Percentiles rank a stretch among this genome's conserved stretches.
These are phyloP conservation scores for Fusarium ambrosium DNA, from an alignment of 2,329 filamentous ascomycete genomes.

Conservation along the genomic window DNA sequence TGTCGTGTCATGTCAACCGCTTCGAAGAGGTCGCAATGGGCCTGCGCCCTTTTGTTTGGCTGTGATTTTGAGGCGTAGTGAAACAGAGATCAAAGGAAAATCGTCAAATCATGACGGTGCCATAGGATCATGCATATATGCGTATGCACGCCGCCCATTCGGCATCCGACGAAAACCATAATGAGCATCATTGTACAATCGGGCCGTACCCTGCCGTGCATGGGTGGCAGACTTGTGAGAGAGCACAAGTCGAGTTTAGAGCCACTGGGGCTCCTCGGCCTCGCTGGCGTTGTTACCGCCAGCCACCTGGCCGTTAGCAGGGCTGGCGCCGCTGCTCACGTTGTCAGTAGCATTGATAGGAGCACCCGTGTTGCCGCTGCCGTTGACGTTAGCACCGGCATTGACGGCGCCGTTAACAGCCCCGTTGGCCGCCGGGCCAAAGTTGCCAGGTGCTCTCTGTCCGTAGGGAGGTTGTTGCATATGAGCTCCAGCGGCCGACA, in stretches of 20 bases:
- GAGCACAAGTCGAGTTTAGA: slow-evolving; percentile 51
- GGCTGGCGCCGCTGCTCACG: slow-evolving; percentile 30
- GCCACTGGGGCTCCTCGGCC: slow-evolving; percentile 55
- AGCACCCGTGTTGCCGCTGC: slow-evolving; percentile 1
- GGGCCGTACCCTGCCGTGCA: slow-evolving; percentile 27
- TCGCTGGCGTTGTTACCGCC: slow-evolving; percentile 39
- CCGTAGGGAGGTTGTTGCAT: slow-evolving; percentile 49
- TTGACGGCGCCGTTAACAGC: slow-evolving; percentile 44
- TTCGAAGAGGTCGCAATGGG: slow-evolving; percentile 37
- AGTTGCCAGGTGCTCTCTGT: slow-evolving; percentile 46
- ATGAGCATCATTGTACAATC: slow-evolving; percentile 53
- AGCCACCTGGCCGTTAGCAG: slow-evolving; percentile 24
- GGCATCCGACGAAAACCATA: slow-evolving; percentile 41
- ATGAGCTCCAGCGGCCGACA: slow-evolving; percentile 43
- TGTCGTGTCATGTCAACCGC: slow-evolving; percentile 50
- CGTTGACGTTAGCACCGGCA: slow-evolving; percentile 20
- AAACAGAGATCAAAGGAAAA: slow-evolving; percentile 55
- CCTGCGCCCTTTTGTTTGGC: slow-evolving; percentile 43
- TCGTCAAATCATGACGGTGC: slow-evolving; percentile 58
- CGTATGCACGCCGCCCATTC: slow-evolving; percentile 44
- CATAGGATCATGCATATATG: slow-evolving; percentile 54
- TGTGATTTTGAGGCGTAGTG: slow-evolving; percentile 46
- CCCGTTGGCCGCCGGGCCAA: slow-evolving; percentile 43
- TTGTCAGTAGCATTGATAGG: slow-evolving; percentile 21
- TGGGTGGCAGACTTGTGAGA: slow-evolving; percentile 38